These are phyloP conservation scores for Podila epigama DNA, from an alignment of 192 early-diverging fungal species.

Conservation along the genomic window DNA sequence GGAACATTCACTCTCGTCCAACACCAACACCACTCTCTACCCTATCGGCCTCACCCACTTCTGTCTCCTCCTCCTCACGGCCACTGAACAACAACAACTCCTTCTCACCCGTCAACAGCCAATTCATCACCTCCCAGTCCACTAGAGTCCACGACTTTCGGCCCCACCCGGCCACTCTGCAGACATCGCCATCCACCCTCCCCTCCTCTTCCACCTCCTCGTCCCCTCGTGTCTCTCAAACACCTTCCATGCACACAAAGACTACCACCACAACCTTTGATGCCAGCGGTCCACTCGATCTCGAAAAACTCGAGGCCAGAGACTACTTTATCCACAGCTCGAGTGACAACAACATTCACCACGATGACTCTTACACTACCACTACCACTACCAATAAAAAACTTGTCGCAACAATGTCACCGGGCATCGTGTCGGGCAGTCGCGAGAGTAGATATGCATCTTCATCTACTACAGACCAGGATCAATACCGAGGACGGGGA, in stretches of 20 bases:
- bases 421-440: neutral
- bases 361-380: slow-evolving; percentile 1
- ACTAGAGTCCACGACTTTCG: slow-evolving; percentile 26
- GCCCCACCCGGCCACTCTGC: neutral
- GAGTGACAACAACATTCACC: slow-evolving; percentile 1
- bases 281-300: slow-evolving; percentile 22
- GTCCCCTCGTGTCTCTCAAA: too few relatives aligned
- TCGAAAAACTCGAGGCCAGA: slow-evolving; percentile 13
- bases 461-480: neutral
- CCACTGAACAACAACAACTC: slow-evolving; percentile 1
- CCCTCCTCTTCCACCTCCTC: neutral
- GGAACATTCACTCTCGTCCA: slow-evolving; percentile 1
- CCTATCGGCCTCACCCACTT: neutral
- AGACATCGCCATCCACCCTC: neutral
- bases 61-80: neutral
- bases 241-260: slow-evolving; percentile 18
- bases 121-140: slow-evolving; percentile 38
- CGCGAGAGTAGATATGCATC: neutral
- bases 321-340: slow-evolving; percentile 14
- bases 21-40: neutral
- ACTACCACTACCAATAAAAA: neutral
- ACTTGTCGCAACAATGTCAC: neutral
- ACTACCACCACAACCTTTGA: slow-evolving; percentile 34
- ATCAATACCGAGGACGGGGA: neutral
- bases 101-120: slow-evolving; percentile 17